Percentiles rank a stretch among this genome's conserved stretches.
These are phyloP conservation scores for Zea mays DNA, from an alignment of 176 grass and related monocot genomes.

Conservation along the genomic window DNA sequence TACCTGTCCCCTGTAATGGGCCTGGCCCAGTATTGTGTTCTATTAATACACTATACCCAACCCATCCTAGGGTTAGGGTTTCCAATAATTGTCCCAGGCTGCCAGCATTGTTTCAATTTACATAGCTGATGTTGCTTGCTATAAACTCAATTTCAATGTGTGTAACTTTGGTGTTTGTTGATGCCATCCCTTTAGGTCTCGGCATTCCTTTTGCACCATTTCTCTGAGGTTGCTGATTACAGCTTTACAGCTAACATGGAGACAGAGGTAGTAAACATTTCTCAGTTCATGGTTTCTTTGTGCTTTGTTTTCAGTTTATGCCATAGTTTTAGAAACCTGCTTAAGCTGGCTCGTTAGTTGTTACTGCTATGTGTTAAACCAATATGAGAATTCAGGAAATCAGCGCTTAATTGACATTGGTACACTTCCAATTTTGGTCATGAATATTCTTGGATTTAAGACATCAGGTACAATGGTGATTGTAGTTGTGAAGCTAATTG, in stretches of 20 bases:
- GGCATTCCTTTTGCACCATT: constrained; percentile 82
- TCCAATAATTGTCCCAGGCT: background rate
- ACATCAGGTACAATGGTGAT: constrained; percentile 24
- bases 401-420: background rate
- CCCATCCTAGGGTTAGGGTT: too few species aligned
- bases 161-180: constrained; percentile 23
- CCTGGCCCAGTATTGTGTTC: too few species aligned
- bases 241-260: constrained; percentile 98
- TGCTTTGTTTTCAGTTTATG: constrained; percentile 25
- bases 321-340: constrained; percentile 24
- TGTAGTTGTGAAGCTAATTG: constrained; percentile 15
- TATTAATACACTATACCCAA: too few species aligned
- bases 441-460: constrained; percentile 14
- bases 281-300: constrained; percentile 17
- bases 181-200: constrained; percentile 57
- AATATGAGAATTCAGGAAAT: constrained; percentile 30
- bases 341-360: background rate
- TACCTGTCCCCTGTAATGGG: too few species aligned
- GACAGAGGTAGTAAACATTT: constrained; percentile 70
- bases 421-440: background rate
- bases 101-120: constrained; percentile 27
- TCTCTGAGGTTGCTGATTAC: constrained; percentile 82
- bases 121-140: constrained; percentile 21
- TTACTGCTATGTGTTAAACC: background rate
- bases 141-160: constrained; percentile 1